Base-by-base conservation (phyloP, 345 rosid species). In the Populus davidiana region DNA sequence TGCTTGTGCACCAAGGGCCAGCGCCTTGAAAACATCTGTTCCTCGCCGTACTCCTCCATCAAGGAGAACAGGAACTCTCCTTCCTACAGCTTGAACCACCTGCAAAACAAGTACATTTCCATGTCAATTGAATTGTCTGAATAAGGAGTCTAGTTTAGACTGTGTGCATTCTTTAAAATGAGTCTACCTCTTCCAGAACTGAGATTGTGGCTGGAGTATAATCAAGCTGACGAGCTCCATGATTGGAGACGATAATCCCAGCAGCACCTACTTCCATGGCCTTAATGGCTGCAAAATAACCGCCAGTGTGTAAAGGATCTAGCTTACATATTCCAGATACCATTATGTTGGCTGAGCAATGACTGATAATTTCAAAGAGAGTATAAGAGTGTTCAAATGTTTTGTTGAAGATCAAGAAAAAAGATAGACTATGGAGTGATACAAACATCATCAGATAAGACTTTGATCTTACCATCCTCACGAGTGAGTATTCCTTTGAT, bases 1-100 rank as follows among this genome's bases (percentile, higher is more conserved):
- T 79, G 96, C 94, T 86, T 89, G 85, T 29, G 97, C 99, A 25
- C 98, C 97, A 1, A 93, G 94, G n/a, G 97, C 94, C 74, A 95
- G 80, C 0, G 99, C 96, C 85, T 93, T 93, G 89, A 95, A 92
- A 81, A 95, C 84, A 75, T 95, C 94, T 0, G 97, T 93, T 73
- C 97, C 99, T 65, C 93, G 85, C 81, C 94, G 79, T 43, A 93
- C 85, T 79, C 98, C 99, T 77, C 98, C 99, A 82, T 95, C 97
- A 43, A 93, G 43, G 27, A 93, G 86, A 63, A 95, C 94, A 0
- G 96, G 98, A 78, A 93, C 74, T 76, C 82, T 91, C 67, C 99
- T 93, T 84, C 82, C 75, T 31, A 91, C 92, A 31, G 86, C 96
- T 1, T 83, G 85, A 75, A 90, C 97, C 77, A 95, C 86, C 98